Evolutionary conservation across 768 basidiomycete species (phyloP).

Genomic region (Roridomyces roridus): DNA sequence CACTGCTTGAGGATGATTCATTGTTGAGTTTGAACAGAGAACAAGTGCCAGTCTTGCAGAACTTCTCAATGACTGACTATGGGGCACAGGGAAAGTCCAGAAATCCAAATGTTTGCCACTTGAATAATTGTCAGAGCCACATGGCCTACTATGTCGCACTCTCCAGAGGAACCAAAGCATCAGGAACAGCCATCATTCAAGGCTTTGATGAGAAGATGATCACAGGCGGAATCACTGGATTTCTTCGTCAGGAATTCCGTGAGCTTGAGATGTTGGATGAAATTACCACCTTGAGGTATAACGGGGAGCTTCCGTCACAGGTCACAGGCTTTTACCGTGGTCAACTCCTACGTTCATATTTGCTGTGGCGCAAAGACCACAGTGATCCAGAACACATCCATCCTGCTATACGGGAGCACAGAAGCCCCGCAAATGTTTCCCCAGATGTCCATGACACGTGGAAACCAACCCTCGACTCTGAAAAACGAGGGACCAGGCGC

Average conservation of each 20-base stretch:
- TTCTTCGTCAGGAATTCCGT: slow-evolving; percentile 39
- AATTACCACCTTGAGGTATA: slow-evolving; percentile 33
- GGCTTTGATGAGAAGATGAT: slow-evolving; percentile 32
- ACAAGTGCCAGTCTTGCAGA: slow-evolving; percentile 33
- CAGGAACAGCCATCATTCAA: slow-evolving; percentile 33
- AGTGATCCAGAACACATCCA: too few relatives aligned
- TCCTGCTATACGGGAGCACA: too few relatives aligned
- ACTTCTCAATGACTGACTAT: slow-evolving; percentile 43
- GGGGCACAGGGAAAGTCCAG: slow-evolving; percentile 40
- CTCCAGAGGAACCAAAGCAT: slow-evolving; percentile 29
- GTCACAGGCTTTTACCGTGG: slow-evolving; percentile 21
- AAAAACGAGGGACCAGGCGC: too few relatives aligned
- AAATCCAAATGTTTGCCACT: slow-evolving; percentile 25
- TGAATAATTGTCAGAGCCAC: slow-evolving; percentile 28
- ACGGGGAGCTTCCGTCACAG: slow-evolving; percentile 17
- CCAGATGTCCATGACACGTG: too few relatives aligned
- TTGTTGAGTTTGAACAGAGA: slow-evolving; percentile 18
- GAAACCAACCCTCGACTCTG: too few relatives aligned
- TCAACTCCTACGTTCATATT: slow-evolving; percentile 30
- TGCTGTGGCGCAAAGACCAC: background rate
- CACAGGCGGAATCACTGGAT: slow-evolving; percentile 30
- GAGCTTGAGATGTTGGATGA: slow-evolving; percentile 42
- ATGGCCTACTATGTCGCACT: slow-evolving; percentile 37
- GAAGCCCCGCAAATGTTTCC: too few relatives aligned
- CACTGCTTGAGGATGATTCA: slow-evolving; percentile 19